Base-by-base conservation (phyloP, 192 early-diverging fungal species). In the Obelidium mucronatum region DNA sequence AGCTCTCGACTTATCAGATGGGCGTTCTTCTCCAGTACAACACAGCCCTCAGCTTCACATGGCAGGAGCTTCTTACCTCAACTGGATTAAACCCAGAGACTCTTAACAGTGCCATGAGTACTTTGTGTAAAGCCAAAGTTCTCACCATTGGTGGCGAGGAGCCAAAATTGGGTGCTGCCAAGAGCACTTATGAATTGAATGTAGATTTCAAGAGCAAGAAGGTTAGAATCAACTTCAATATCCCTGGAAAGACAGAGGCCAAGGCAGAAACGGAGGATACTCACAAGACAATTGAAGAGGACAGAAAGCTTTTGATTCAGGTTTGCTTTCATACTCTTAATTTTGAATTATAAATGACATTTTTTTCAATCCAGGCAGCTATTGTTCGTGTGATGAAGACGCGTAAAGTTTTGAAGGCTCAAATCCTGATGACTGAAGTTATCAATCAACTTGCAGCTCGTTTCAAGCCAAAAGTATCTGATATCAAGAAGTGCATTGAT, bases 371-470 rank as follows among this genome's bases (percentile, higher is more conserved):
- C 17, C 80, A 91, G 91, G 97, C 97, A 4, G 97, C 98, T 0
- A 97, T 99, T 86, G 98, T 99, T 44, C 94, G 98, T 24, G 96
- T 99, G 75, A 99, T 99, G 98, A 99, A 99, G 87, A 94, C 96
- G 1, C 92, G 97, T 39, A 96, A 98, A 83, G 87, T 87, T 48
- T 83, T 98, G 84, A 90, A 92, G 71, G 94, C 97, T 79, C 85
- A 91, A 6, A 84, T 88, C 40, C 88, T 99, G 19, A 90, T 99
- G 51, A 86, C 93, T 40, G 97, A 98, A 69, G 94, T 95, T 3
- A 94, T 98, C 60, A 81, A 88, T 13, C 95, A 97, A 73, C 90
- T 97, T 59, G 83, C 91, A 60, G 86, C 93, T 40, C 88, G 96
- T 31, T 99, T 98, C 87, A 93, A 93, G 78, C 95, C 98, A 4